Evolutionary conservation across 306 rosid genomes (phyloP), one percentile per base, ranked within the genome.

Genomic region (Cucurbita moschata): DNA sequence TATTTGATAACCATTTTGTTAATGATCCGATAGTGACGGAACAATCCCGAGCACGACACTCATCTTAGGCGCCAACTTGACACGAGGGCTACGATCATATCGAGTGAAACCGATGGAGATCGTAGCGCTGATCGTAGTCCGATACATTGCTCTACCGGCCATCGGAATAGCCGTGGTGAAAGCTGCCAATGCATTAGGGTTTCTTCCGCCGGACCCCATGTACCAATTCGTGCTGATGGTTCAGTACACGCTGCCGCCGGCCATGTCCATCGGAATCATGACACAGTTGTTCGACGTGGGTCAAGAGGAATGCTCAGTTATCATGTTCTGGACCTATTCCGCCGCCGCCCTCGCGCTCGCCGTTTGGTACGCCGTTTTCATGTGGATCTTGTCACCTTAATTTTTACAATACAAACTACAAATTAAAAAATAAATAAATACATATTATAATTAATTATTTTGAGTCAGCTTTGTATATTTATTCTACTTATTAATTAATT

Each of bases 221-320:
- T 94, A 83, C 77, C 90, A 55, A 10, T 94, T 85, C 49, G 83
- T 84, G 42, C 76, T 94, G 26, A 87, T 94, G 82, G 46, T 89
- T 81, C 98, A 94, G 63, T 94, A 85, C 76, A 82, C 92, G 13
- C 66, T 94, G 85, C 98, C 98, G 16, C 98, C 98, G 8, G 98
- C 98, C 5, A 88, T 94, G 95, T 87, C 86, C 75, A 90, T 93
- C 21, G 85, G 98, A 30, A 90, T 96, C 15, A 43, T 43, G 47
- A 43, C 47, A 8, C 10, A 43, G 47, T 10, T 43, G 85, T 46
- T 43, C 47, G 47, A 10, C 47, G 47, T 43, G 3, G 47, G 47
- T 8, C 47, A 43, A 43, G 10, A 43, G 10, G 47, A 43, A 7
- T 43, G 47, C 47, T 43, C 47, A 1, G 47, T 43, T 43, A 43